Conservation (phyloP, 2,329 filamentous ascomycete species). For the Epichloe elymi region DNA sequence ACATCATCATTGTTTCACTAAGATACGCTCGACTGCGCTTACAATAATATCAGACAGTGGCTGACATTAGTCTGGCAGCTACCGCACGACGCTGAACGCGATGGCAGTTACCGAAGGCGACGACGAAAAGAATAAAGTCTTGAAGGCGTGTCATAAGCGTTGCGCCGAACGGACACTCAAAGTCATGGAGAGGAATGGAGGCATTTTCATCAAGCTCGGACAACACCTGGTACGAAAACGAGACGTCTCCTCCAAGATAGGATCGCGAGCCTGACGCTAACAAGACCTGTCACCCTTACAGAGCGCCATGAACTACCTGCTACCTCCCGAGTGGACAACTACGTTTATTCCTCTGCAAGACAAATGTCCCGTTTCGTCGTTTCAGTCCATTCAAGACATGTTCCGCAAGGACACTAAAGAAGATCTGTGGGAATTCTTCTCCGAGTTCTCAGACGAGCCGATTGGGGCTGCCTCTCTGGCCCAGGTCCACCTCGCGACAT, state of each 20-base stretch:
- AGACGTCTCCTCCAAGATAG: background rate
- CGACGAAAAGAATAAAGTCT: conserved; percentile 49
- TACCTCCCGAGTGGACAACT: conserved; percentile 83
- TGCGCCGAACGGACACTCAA: conserved; percentile 79
- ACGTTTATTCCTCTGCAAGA: conserved; percentile 96
- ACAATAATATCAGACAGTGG: background rate
- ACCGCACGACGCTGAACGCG: conserved; percentile 69
- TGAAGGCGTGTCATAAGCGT: conserved; percentile 79
- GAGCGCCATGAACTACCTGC: conserved; percentile 90
- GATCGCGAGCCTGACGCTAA: background rate
- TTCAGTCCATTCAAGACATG: conserved; percentile 77
- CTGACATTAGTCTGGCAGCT: conserved; percentile 38
- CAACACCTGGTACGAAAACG: conserved; percentile 59
- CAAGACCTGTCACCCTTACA: conserved; percentile 14
- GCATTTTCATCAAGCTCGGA: conserved; percentile 95
- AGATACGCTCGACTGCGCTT: background rate
- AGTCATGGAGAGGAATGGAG: conserved; percentile 89
- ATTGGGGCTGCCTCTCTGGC: conserved; percentile 90
- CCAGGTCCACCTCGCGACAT: conserved; percentile 79
- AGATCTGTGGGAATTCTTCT: conserved; percentile 70
- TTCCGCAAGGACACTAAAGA: conserved; percentile 71
- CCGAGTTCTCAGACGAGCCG: conserved; percentile 64
- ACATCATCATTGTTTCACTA: conserved; percentile 2
- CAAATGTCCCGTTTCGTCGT: conserved; percentile 83
- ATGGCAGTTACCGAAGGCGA: conserved; percentile 48